Base-by-base conservation (phyloP, 495 filamentous ascomycete genomes). In the Neurospora hispaniola region DNA sequence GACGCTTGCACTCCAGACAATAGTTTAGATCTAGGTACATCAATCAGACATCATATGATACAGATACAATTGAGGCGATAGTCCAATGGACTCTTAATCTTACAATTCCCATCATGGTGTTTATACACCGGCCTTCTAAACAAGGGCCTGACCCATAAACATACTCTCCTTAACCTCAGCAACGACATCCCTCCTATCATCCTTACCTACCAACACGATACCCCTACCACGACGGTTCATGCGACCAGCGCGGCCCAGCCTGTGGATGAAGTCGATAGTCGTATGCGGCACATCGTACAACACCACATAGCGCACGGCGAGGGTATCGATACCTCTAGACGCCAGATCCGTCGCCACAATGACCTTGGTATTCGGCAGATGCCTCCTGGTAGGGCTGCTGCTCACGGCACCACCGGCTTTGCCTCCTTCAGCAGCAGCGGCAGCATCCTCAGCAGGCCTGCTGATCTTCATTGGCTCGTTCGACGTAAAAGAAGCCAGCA, bases 211-310 rank as follows among this genome's bases (percentile, higher is more conserved):
- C 66, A 99, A 82, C 48, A 98, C 93, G 74, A 97, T 88, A 35
- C 93, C 96, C 74, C 94, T 86, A 48, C 96, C 96, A 79, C 96
- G 87, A 77, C 93, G 88, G 3, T 93, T 93, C 96, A 98, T 98
- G 41, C 96, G 87, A 20, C 96, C 96, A 0, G 94, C 92, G 75
- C 96, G 86, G 69, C 96, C 96, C 27, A 98, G 86, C 23, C 96
- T 91, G 80, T 98, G 96, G 78, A 98, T 97, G 77, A 99, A 98
- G 83, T 99, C 96, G 73, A 98, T 93, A 0, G 94, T 96, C 3
- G 91, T 95, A 78, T 98, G 95, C 10, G 96, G 96, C 35, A 98
- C 95, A 80, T 98, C 94, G 80, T 96, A 98, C 39, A 99, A 82
- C 66, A 99, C 88, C 14, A 98, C 94, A 73, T 95, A 93, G 73